These are phyloP conservation scores for Scutellaria barbata DNA, from an alignment of 257 asterid genomes.

Conservation along the genomic window DNA sequence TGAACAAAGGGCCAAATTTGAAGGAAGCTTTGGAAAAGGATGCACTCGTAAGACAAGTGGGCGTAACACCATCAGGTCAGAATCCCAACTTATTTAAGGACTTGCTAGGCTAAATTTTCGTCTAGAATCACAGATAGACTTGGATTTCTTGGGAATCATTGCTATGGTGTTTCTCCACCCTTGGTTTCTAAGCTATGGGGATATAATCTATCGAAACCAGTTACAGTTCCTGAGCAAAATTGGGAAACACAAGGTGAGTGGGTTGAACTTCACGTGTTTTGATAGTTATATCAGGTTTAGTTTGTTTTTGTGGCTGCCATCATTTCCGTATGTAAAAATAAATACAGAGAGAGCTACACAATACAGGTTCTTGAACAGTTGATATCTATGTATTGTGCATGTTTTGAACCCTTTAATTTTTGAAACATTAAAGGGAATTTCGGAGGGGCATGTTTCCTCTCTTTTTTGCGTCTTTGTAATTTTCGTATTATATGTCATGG, in stretches of 20 bases:
- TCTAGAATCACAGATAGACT: conserved; percentile 22
- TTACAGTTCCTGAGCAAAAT: not conserved
- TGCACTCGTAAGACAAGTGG: conserved; percentile 91
- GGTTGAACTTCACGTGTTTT: not conserved
- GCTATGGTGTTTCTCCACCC: conserved; percentile 30
- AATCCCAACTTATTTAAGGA: conserved; percentile 88
- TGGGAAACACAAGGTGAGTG: conserved; percentile 23
- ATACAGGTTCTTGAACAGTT: conserved; percentile 28
- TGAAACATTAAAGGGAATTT: conserved; percentile 21
- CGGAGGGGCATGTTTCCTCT: conserved; percentile 5
- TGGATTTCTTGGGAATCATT: conserved; percentile 31
- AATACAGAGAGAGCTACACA: conserved; percentile 30
- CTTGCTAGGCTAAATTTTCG: conserved; percentile 63
- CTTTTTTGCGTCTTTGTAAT: conserved; percentile 19
- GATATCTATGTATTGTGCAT: conserved; percentile 29
- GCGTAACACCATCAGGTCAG: conserved; percentile 84
- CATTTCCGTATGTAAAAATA: conserved; percentile 33
- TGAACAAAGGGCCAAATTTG: conserved; percentile 69
- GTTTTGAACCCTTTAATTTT: conserved; percentile 26
- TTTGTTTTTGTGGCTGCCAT: conserved; percentile 36
- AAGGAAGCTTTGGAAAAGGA: conserved; percentile 87
- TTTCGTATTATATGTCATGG: conserved; percentile 10
- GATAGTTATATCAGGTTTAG: conserved; percentile 32
- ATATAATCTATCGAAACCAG: conserved; percentile 12
- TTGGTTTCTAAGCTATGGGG: conserved; percentile 26